Evolutionary conservation across 371 early-diverging fungal species (phyloP).

Genomic region (Saksenaea oblongispora): DNA sequence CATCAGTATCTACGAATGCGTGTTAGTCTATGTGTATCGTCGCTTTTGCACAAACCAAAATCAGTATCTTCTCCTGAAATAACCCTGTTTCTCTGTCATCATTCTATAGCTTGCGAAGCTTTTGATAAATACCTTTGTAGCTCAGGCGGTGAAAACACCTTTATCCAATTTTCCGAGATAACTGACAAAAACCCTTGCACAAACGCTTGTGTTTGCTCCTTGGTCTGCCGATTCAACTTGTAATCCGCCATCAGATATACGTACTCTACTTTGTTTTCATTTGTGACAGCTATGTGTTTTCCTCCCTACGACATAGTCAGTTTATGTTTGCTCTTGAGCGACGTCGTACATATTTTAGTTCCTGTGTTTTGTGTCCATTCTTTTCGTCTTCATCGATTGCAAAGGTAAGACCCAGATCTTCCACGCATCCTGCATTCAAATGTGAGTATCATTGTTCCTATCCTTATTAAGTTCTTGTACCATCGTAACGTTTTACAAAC

Average conservation of each 20-base stretch:
- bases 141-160: conserved; percentile 79
- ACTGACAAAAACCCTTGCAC: conserved; percentile 72
- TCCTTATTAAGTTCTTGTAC: conserved; percentile 24
- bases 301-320: conserved; percentile 49
- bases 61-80: conserved; percentile 78
- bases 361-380: conserved; percentile 48
- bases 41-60: conserved; percentile 46
- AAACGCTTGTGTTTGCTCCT: conserved; percentile 82
- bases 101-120: conserved; percentile 15
- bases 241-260: conserved; percentile 82
- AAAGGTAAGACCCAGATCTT: conserved; percentile 69
- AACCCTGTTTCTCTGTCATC: conserved; percentile 41
- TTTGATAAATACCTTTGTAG: conserved; percentile 56
- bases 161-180: conserved; percentile 65
- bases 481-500: conserved; percentile 78
- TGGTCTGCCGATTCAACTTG: conserved; percentile 72
- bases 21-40: background rate
- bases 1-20: conserved; percentile 59
- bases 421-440: conserved; percentile 50
- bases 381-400: conserved; percentile 62
- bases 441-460: conserved; percentile 5
- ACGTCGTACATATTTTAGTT: conserved; percentile 45
- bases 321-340: too few species aligned
- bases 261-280: conserved; percentile 78
- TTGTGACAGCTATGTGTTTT: conserved; percentile 67